Evolutionary conservation across 805 yeast genomes (phyloP).

Genomic region (Ogataea sp.): DNA sequence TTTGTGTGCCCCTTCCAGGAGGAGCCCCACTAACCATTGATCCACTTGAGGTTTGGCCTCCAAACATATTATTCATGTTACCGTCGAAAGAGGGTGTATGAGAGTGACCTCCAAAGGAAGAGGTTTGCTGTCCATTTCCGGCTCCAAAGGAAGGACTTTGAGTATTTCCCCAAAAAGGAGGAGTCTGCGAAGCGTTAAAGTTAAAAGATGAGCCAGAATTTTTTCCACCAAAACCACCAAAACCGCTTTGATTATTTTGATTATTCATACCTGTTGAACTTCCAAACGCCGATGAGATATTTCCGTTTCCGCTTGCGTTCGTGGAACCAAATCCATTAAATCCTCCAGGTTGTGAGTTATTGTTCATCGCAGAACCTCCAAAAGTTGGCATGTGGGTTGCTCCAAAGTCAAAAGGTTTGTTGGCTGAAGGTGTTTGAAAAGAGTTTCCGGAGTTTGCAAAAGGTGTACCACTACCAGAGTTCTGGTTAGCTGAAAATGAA

Average conservation of each 20-base stretch:
- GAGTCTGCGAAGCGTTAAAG: too few species aligned
- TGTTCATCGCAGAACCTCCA: neutral
- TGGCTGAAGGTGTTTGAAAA: neutral
- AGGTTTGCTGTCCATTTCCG: neutral
- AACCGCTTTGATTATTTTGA: neutral
- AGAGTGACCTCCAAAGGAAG: neutral
- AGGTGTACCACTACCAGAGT: too few species aligned
- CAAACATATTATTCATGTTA: too few species aligned
- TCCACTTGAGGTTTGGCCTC: too few species aligned
- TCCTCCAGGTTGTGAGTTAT: too few species aligned
- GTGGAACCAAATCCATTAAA: too few species aligned
- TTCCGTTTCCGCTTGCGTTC: too few species aligned
- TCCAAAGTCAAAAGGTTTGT: neutral
- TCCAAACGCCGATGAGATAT: too few species aligned
- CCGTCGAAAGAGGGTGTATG: too few species aligned
- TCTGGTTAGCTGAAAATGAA: neutral
- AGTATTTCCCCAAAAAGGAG: too few species aligned
- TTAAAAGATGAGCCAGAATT: too few species aligned
- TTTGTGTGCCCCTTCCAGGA: neutral
- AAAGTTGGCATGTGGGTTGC: neutral
- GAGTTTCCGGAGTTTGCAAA: neutral
- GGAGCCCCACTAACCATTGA: neutral
- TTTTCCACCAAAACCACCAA: neutral
- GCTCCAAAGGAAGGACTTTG: neutral
- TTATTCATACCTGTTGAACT: neutral